These are phyloP conservation scores for Eruca vesicaria DNA, from an alignment of 441 rosid genomes.

Conservation along the genomic window DNA sequence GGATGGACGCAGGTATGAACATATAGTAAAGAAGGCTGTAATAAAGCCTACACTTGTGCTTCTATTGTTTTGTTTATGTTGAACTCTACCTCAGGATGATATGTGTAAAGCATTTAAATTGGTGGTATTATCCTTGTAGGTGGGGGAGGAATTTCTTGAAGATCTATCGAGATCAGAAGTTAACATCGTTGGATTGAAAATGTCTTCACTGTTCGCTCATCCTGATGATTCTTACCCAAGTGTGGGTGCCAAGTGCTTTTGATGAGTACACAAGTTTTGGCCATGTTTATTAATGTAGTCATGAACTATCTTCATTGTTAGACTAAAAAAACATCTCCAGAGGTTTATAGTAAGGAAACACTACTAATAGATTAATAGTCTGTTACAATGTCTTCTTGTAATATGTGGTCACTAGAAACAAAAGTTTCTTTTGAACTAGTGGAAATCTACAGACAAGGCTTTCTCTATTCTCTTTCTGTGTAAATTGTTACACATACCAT, in stretches of 20 bases:
- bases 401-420: slow-evolving; percentile 22
- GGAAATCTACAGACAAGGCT: not conserved
- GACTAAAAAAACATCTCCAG: not conserved
- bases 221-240: slow-evolving; percentile 25
- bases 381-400: not conserved
- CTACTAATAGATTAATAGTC: not conserved
- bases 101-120: not conserved
- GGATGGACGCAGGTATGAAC: slow-evolving; percentile 53
- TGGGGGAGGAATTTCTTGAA: not conserved
- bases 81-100: not conserved
- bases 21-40: not conserved
- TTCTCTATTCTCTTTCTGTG: slow-evolving; percentile 7
- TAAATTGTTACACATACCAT: not conserved
- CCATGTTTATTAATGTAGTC: not conserved
- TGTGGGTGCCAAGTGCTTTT: slow-evolving; percentile 27
- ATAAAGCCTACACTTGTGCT: not conserved
- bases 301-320: not conserved
- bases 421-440: slow-evolving; percentile 10
- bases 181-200: slow-evolving; percentile 44
- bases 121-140: slow-evolving; percentile 6
- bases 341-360: not conserved
- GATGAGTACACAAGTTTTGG: slow-evolving; percentile 7
- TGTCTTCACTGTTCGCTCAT: slow-evolving; percentile 34
- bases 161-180: slow-evolving; percentile 45
- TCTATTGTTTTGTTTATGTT: too few relatives aligned